A percentile compares a stretch with the other conserved stretches of the same genome.
Evolutionary conservation across 371 early-diverging fungal species (phyloP).

Genomic region (Circinella minor): DNA sequence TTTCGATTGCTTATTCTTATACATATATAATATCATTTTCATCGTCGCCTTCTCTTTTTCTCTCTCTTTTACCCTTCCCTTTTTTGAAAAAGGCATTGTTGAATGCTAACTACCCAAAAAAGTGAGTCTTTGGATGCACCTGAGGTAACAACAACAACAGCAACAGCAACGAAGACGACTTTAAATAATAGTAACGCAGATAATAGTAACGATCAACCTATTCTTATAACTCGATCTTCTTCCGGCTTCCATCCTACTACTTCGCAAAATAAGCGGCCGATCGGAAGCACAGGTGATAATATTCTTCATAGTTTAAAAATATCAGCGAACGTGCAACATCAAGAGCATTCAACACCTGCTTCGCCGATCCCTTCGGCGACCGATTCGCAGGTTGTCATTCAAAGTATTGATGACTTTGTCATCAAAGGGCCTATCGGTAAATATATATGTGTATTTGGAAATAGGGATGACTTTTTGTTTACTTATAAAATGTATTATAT

Average conservation of each 20-base stretch:
- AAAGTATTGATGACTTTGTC: slow-evolving; percentile 49
- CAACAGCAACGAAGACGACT: not conserved
- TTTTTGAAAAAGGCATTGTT: slow-evolving; percentile 1
- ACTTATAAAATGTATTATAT: not conserved
- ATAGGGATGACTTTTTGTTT: not conserved
- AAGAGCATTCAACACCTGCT: slow-evolving; percentile 8
- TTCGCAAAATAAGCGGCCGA: slow-evolving; percentile 2
- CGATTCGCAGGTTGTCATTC: slow-evolving; percentile 3
- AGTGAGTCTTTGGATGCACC: slow-evolving; percentile 10
- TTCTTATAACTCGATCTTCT: slow-evolving; percentile 6
- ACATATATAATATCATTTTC: not conserved
- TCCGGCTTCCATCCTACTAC: slow-evolving; percentile 1
- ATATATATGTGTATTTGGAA: too few species aligned
- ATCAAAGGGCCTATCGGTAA: slow-evolving; percentile 46
- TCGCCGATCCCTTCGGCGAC: slow-evolving; percentile 16
- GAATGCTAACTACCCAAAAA: slow-evolving; percentile 3
- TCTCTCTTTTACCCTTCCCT: not conserved
- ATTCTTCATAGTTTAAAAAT: slow-evolving; percentile 1
- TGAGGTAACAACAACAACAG: slow-evolving; percentile 5
- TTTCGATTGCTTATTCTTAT: too few species aligned
- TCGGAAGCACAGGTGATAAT: not conserved
- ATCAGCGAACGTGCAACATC: slow-evolving; percentile 8
- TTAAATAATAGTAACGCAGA: not conserved
- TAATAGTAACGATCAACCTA: not conserved
- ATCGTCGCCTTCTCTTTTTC: not conserved